Conservation (phyloP, 495 filamentous ascomycete genomes). For the Lasiosphaeria ovina region DNA sequence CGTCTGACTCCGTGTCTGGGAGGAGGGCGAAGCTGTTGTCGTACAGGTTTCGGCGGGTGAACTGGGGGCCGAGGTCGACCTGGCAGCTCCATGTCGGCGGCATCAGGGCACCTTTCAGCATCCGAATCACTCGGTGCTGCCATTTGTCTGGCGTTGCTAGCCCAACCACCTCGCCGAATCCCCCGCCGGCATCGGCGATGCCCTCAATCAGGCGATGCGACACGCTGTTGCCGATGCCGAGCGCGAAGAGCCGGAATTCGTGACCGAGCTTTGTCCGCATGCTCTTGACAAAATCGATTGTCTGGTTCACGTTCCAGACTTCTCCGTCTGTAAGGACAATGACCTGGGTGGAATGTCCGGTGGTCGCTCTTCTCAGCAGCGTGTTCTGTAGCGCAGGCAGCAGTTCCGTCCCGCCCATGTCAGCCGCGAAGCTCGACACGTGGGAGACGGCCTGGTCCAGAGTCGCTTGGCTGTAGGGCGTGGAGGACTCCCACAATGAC, state of each 20-base stretch:
- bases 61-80: background rate
- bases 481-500: background rate
- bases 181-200: background rate
- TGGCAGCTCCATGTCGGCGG: background rate
- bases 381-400: background rate
- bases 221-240: background rate
- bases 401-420: background rate
- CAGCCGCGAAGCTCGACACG: background rate
- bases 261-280: background rate
- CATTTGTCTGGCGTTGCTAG: background rate
- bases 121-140: background rate
- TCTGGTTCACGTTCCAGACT: background rate
- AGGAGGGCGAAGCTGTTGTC: background rate
- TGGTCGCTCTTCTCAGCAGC: background rate
- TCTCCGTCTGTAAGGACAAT: background rate
- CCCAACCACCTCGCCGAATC: background rate
- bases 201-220: background rate
- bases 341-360: background rate
- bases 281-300: background rate
- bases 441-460: background rate
- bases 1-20: background rate
- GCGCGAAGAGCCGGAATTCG: background rate
- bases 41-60: background rate
- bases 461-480: background rate
- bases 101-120: background rate